Evolutionary conservation across 2,329 filamentous ascomycete species (phyloP).

Genomic region (Biscogniauxia mediterranea): DNA sequence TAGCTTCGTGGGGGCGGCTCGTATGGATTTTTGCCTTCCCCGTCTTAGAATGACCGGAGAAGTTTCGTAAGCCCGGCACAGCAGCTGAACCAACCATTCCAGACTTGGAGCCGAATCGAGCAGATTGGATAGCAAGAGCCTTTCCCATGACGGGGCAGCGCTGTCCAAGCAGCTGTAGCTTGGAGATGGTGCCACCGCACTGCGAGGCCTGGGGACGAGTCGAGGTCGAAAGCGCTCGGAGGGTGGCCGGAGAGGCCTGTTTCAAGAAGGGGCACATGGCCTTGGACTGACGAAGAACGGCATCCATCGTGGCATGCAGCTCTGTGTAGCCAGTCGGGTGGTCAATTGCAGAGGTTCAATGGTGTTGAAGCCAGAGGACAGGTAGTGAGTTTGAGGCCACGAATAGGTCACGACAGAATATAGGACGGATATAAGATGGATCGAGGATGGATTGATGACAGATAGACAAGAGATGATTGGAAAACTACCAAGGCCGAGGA

Average conservation of each 20-base stretch:
- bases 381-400: neutral
- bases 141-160: slow-evolving; percentile 99
- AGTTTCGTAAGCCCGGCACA: slow-evolving; percentile 49
- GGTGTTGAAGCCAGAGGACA: neutral
- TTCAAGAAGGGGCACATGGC: slow-evolving; percentile 97
- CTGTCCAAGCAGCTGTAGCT: slow-evolving; percentile 88
- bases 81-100: slow-evolving; percentile 41
- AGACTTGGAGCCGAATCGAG: slow-evolving; percentile 46
- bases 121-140: slow-evolving; percentile 83
- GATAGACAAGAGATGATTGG: slow-evolving; percentile 1
- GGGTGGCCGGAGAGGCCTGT: slow-evolving; percentile 85
- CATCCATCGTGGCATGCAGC: slow-evolving; percentile 68
- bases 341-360: neutral
- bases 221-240: slow-evolving; percentile 82
- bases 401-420: neutral
- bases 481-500: neutral
- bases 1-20: slow-evolving; percentile 72
- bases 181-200: slow-evolving; percentile 92
- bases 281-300: slow-evolving; percentile 91
- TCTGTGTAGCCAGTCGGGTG: neutral
- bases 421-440: neutral
- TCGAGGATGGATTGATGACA: neutral
- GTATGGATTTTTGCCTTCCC: slow-evolving; percentile 79
- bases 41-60: slow-evolving; percentile 50
- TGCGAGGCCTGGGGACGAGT: slow-evolving; percentile 65